Base-by-base conservation (phyloP, 2,329 filamentous ascomycete species). In the Pseudogymnoascus sp. region DNA sequence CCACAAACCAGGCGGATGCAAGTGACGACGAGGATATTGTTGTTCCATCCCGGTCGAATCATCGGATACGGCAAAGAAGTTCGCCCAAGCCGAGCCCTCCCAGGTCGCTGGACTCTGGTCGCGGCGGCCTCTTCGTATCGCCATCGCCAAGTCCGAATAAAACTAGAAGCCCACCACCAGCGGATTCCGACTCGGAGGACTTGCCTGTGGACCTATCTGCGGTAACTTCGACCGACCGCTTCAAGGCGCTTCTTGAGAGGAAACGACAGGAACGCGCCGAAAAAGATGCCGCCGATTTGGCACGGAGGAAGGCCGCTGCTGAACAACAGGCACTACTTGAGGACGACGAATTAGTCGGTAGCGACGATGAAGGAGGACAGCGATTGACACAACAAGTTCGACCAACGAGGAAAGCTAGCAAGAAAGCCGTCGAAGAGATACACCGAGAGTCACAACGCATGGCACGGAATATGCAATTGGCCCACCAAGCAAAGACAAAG, bases 401-500 rank as follows among this genome's bases (percentile, higher is more conserved):
- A 3, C 87, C 91, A 4, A 82, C 84, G 8, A 85, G 95, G 11
- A 96, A 95, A 73, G 93, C 95, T 0, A 93, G 93, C 78, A 97
- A 93, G 78, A 97, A 92, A 76, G 95, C 95, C 0, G 74, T 97
- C 45, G 91, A 97, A 73, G 93, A 97, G 69, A 97, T 99, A 88
- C 89, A 89, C 70, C 85, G 91, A 64, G 95, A 99, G 76, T 97
- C 93, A 1, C 95, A 99, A 77, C 86, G 95, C 31, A 85, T 99
- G 77, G 88, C 85, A 68, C 84, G 95, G 68, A 96, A 89, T 72
- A 90, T 96, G 84, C 93, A 97, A 75, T 82, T 99, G 60, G 86
- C 90, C 1, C 93, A 97, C 74, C 87, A 96, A 73, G 89, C 91
- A 23, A 91, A 88, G 77, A 96, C 91, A 1, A 93, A 89, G 75